Percentiles rank a stretch among this genome's conserved stretches.
Conservation (phyloP, 129 eudicot species). For the Oenanthe sinensis region DNA sequence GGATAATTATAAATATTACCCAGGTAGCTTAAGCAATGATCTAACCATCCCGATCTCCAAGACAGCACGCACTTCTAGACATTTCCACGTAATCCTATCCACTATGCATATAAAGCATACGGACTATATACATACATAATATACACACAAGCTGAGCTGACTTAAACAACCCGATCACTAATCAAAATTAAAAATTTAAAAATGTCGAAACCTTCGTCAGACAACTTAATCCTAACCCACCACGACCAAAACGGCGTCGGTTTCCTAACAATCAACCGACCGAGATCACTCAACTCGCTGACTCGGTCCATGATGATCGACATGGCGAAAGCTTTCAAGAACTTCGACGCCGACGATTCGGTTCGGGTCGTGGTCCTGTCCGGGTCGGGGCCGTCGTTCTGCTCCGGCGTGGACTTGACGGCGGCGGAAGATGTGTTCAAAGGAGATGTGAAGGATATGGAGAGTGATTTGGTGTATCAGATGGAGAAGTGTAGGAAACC, state of each 20-base stretch:
- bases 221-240: not conserved
- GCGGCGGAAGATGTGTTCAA: slow-evolving; percentile 94
- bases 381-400: slow-evolving; percentile 83
- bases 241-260: slow-evolving; percentile 56
- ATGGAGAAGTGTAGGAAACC: slow-evolving; percentile 85
- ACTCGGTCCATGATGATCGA: slow-evolving; percentile 65
- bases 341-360: slow-evolving; percentile 52
- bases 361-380: slow-evolving; percentile 66
- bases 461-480: slow-evolving; percentile 67
- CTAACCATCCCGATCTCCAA: not conserved
- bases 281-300: slow-evolving; percentile 71
- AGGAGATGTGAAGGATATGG: slow-evolving; percentile 76
- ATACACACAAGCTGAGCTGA: no score
- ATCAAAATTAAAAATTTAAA: no score
- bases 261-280: slow-evolving; percentile 66
- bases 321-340: slow-evolving; percentile 59
- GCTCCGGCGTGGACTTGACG: slow-evolving; percentile 94
- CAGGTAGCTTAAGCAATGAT: not conserved
- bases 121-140: no score
- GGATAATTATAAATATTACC: no score
- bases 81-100: not conserved
- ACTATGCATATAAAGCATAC: no score
- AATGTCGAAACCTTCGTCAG: not conserved
- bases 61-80: not conserved
- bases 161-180: no score